Percentiles rank a stretch among this genome's conserved stretches.
These are phyloP conservation scores for Pharnaceum exiguum DNA, from an alignment of 148 eudicot species.

Conservation along the genomic window DNA sequence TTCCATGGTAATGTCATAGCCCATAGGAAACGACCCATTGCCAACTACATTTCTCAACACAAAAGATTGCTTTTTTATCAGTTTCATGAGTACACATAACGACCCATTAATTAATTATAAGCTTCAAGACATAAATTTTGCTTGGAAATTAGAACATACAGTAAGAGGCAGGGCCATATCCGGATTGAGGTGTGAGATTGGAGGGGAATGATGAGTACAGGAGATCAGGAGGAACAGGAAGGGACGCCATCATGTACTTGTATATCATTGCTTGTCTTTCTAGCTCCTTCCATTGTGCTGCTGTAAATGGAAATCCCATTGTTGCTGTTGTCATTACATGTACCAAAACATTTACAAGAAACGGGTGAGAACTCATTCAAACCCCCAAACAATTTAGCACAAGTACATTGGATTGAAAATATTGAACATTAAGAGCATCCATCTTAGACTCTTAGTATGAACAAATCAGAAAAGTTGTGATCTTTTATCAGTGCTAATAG, in stretches of 20 bases:
- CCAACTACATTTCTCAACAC: no score
- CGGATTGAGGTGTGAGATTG: constrained; percentile 11
- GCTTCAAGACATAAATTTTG: background rate
- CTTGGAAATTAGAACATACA: constrained; percentile 20
- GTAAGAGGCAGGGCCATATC: constrained; percentile 19
- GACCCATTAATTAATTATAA: background rate
- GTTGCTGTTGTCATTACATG: constrained; percentile 42
- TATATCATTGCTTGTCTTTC: constrained; percentile 83
- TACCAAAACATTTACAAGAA: background rate
- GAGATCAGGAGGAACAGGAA: constrained; percentile 69
- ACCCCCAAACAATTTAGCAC: background rate
- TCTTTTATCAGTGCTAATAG: background rate
- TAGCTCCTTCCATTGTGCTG: constrained; percentile 69
- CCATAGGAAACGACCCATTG: no score
- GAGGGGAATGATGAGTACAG: constrained; percentile 35
- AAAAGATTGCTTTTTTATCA: no score
- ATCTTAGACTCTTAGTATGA: background rate
- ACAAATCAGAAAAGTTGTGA: background rate
- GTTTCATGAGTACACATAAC: no score
- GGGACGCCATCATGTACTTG: constrained; percentile 64
- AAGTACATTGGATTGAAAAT: no score
- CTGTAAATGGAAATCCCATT: constrained; percentile 63
- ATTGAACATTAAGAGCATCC: background rate
- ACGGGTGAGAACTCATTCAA: background rate
- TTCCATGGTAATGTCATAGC: no score